Conservation (phyloP, 768 basidiomycete species). For the Chalciporus piperatus region DNA sequence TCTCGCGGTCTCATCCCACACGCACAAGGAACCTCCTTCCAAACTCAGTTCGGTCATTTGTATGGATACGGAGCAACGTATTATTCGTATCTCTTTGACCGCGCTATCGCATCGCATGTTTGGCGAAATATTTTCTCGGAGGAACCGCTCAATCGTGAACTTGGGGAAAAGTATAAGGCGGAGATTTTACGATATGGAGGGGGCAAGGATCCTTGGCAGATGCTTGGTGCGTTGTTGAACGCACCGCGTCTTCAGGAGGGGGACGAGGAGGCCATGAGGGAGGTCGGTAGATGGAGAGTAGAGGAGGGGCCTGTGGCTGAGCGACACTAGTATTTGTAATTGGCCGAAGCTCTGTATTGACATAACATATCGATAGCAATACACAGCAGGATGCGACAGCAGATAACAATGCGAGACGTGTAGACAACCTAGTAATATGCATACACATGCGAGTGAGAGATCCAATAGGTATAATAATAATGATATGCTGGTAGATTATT, state of each 20-base stretch:
- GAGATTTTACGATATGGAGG: constrained; percentile 82
- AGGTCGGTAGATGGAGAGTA: constrained; percentile 87
- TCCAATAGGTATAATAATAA: constrained; percentile 21
- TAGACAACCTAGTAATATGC: too few relatives aligned
- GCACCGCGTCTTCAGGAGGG: constrained; percentile 66
- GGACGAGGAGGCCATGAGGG: constrained; percentile 79
- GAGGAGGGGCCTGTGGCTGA: constrained; percentile 67
- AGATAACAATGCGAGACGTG: too few relatives aligned
- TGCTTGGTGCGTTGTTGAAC: constrained; percentile 73
- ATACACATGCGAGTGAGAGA: neutral
- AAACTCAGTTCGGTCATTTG: constrained; percentile 93
- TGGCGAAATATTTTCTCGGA: constrained; percentile 73
- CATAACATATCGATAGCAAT: too few relatives aligned
- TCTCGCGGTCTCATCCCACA: constrained; percentile 78
- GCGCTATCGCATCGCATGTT: constrained; percentile 91
- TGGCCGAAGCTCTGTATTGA: too few relatives aligned
- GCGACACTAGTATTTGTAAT: constrained; percentile 46
- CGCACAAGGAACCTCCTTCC: constrained; percentile 84
- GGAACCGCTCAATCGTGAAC: constrained; percentile 65
- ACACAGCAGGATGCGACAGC: too few relatives aligned
- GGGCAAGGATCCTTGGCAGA: constrained; percentile 89
- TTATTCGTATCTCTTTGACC: constrained; percentile 95
- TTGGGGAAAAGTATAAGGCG: constrained; percentile 78
- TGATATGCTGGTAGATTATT: neutral
- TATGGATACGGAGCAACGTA: constrained; percentile 98